These are phyloP conservation scores for Corrigiola litoralis DNA, from an alignment of 179 eudicot genomes.

Conservation along the genomic window DNA sequence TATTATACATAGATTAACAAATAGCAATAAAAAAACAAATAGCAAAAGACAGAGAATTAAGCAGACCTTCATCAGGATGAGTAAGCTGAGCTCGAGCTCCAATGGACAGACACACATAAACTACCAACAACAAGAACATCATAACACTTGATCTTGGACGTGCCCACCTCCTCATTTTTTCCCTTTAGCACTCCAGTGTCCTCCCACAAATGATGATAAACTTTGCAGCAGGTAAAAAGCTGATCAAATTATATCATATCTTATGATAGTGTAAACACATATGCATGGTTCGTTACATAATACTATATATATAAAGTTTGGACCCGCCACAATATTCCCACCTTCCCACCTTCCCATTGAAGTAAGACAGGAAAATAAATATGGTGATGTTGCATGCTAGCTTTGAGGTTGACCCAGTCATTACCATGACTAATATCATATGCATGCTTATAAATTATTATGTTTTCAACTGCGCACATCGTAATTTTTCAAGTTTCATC, in stretches of 20 bases:
- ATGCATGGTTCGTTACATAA: background rate
- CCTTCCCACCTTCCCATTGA: constrained; percentile 13
- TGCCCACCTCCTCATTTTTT: constrained; percentile 14
- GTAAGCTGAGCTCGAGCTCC: constrained; percentile 19
- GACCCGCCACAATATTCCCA: constrained; percentile 16
- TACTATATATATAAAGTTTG: background rate
- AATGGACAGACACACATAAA: constrained; percentile 7
- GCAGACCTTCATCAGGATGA: constrained; percentile 26
- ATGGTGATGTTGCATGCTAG: background rate
- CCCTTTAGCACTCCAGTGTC: background rate
- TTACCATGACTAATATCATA: no score
- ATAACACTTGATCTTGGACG: background rate
- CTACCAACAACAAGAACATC: background rate
- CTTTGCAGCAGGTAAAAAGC: background rate
- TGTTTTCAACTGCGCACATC: no score
- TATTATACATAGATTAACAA: background rate
- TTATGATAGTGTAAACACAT: background rate
- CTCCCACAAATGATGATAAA: background rate
- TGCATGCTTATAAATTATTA: no score
- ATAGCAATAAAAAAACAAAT: background rate
- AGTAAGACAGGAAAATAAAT: background rate
- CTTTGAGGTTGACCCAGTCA: background rate
- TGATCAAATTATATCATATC: background rate
- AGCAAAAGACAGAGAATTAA: background rate
- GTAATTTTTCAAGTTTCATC: no score